These are phyloP conservation scores for Cyclotella atomus DNA, from an alignment of 108 stramenopile species.

Conservation along the genomic window DNA sequence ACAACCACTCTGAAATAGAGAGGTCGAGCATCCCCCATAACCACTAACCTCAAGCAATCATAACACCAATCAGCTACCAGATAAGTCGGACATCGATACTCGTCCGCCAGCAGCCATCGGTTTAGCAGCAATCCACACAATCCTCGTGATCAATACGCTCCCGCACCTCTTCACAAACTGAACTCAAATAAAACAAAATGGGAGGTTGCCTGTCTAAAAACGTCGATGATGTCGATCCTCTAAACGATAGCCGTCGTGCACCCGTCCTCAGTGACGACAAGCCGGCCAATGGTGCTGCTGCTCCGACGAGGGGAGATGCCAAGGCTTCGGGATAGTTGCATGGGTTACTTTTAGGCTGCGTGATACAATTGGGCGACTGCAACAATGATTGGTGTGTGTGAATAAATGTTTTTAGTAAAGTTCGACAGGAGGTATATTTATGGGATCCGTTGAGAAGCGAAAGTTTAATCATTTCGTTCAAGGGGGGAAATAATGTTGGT, in stretches of 20 bases:
- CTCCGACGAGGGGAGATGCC: neutral
- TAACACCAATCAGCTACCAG: neutral
- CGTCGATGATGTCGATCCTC: conserved; percentile 1
- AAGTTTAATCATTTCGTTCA: neutral
- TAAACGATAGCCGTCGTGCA: conserved; percentile 15
- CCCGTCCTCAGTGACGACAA: conserved; percentile 3
- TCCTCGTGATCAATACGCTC: no score
- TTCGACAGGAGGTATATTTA: neutral
- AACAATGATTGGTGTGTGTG: neutral
- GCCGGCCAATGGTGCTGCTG: neutral
- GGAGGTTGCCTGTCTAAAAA: conserved; percentile 7
- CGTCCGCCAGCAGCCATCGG: no score
- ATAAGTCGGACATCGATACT: neutral
- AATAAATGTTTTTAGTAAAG: neutral
- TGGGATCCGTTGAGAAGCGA: neutral
- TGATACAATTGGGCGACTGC: neutral
- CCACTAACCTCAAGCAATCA: neutral
- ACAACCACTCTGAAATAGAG: no score
- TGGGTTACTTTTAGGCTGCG: neutral
- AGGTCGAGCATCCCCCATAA: no score
- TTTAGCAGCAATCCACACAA: no score
- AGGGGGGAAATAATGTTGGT: no score
- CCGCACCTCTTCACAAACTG: no score
- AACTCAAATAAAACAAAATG: conserved; percentile 1
- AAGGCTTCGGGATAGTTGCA: neutral